Conservation (phyloP, 371 early-diverging fungal species). For the Mortierella sp. region DNA sequence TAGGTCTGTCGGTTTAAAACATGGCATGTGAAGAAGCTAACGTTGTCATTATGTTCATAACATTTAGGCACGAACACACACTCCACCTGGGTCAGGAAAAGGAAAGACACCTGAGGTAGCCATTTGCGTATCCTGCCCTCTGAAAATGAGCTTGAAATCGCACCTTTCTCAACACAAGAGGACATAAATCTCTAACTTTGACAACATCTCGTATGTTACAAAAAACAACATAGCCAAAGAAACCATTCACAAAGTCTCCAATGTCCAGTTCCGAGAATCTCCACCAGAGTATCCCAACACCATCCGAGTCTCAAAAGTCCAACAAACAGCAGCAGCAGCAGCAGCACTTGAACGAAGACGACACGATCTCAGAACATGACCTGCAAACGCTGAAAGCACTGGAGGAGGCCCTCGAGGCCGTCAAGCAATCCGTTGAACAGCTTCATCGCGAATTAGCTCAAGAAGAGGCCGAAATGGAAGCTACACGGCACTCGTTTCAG, state of each 20-base stretch:
- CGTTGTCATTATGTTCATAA: no score
- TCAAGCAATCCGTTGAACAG: constrained; percentile 15
- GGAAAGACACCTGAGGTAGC: constrained; percentile 19
- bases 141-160: background rate
- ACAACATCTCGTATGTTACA: no score
- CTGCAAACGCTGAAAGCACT: constrained; percentile 4
- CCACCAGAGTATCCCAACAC: constrained; percentile 19
- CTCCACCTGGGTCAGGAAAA: constrained; percentile 28
- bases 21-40: no score
- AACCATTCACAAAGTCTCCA: constrained; percentile 18
- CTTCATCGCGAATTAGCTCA: constrained; percentile 9
- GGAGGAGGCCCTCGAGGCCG: constrained; percentile 4
- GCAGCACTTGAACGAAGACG: background rate
- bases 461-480: constrained; percentile 8
- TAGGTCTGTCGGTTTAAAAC: no score
- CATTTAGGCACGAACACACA: constrained; percentile 27
- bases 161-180: no score
- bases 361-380: constrained; percentile 1
- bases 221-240: background rate
- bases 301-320: constrained; percentile 7
- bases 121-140: no score
- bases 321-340: no score
- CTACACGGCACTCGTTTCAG: background rate
- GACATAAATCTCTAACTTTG: no score
- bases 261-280: constrained; percentile 8